These are phyloP conservation scores for Isabelozyma rhagii DNA, from an alignment of 805 yeast genomes.

Conservation along the genomic window DNA sequence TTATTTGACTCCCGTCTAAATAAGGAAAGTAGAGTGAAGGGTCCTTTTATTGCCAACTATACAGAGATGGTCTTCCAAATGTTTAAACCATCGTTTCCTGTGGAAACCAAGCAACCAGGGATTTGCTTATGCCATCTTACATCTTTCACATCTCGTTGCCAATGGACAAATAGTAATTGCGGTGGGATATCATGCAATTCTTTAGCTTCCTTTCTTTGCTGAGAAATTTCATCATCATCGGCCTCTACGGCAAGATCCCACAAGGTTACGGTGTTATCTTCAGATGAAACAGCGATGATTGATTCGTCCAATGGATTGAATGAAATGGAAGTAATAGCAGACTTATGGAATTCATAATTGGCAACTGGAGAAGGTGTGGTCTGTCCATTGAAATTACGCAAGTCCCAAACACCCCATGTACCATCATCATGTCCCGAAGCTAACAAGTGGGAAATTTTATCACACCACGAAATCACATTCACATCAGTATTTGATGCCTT, in stretches of 20 bases:
- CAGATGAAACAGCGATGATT: constrained; percentile 91
- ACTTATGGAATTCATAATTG: constrained; percentile 89
- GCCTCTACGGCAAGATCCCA: constrained; percentile 99
- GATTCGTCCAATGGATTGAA: constrained; percentile 96
- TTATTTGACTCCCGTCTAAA: background rate
- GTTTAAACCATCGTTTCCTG: constrained; percentile 93
- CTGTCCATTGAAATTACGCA: constrained; percentile 70
- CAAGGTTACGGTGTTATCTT: constrained; percentile 92
- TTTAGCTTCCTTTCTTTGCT: constrained; percentile 71
- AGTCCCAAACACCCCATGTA: constrained; percentile 96
- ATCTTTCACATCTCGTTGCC: constrained; percentile 97
- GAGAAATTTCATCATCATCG: constrained; percentile 92
- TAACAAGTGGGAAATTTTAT: constrained; percentile 76
- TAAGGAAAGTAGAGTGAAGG: background rate
- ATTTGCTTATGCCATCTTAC: constrained; percentile 97
- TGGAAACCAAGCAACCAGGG: constrained; percentile 91
- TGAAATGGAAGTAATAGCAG: constrained; percentile 88
- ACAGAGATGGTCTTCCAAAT: constrained; percentile 97
- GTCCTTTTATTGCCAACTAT: constrained; percentile 19
- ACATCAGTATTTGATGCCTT: constrained; percentile 80
- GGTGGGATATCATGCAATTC: constrained; percentile 92
- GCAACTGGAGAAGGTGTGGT: constrained; percentile 80
- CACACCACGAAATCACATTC: constrained; percentile 95
- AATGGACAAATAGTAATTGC: constrained; percentile 91
- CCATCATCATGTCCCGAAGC: constrained; percentile 99